phyloP scores from a whole-genome alignment of 2,329 filamentous ascomycete species.

The Calonectria honghensis region DNA sequence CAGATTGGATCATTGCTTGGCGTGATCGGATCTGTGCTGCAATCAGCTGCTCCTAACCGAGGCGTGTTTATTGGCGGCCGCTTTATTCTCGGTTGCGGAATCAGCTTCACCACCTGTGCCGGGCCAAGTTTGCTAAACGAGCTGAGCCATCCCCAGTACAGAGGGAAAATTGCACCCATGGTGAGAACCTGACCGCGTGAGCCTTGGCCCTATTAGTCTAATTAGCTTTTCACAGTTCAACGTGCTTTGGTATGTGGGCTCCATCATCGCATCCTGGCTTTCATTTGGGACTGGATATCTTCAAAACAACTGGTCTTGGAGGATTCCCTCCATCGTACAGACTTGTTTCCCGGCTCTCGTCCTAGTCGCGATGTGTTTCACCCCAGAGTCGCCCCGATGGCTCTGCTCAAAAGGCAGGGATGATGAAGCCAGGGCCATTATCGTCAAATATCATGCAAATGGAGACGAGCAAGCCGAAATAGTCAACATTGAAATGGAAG shows the following conservation, averaged over 20 bases:
- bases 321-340: slow-evolving; percentile 39
- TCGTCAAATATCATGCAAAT: slow-evolving; percentile 22
- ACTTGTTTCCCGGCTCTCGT: slow-evolving; percentile 23
- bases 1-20: slow-evolving; percentile 14
- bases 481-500: slow-evolving; percentile 25
- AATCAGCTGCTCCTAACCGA: slow-evolving; percentile 7
- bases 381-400: slow-evolving; percentile 32
- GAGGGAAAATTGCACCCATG: slow-evolving; percentile 14
- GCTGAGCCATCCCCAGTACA: neutral
- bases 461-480: slow-evolving; percentile 15
- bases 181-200: neutral
- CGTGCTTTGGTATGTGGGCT: slow-evolving; percentile 31
- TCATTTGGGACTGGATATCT: slow-evolving; percentile 38
- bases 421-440: slow-evolving; percentile 3
- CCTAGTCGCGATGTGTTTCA: slow-evolving; percentile 43
- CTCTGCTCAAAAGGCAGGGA: slow-evolving; percentile 11
- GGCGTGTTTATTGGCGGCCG: slow-evolving; percentile 21
- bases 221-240: neutral
- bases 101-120: slow-evolving; percentile 25
- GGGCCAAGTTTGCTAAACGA: slow-evolving; percentile 27
- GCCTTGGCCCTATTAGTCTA: neutral
- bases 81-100: slow-evolving; percentile 15
- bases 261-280: slow-evolving; percentile 39
- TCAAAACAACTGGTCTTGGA: slow-evolving; percentile 38
- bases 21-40: slow-evolving; percentile 3